Base-by-base conservation (phyloP, 805 yeast genomes). In the Kregervanrija delftensis region DNA sequence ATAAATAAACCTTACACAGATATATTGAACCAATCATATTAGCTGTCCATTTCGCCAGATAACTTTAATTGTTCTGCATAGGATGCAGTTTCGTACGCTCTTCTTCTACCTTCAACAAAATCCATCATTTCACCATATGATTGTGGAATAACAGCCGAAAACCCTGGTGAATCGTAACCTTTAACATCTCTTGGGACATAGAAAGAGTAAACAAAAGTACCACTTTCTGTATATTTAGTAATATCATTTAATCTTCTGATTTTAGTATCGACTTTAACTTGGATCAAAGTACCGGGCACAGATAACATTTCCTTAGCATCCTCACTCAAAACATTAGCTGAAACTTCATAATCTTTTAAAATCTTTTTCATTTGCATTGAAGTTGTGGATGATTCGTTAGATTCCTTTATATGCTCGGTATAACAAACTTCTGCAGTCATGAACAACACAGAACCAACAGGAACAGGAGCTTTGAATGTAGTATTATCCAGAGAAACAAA, bases 111-210 rank as follows among this genome's bases (percentile, higher is more conserved):
- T 57, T 85, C 90, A n/a, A 90, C 74, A 59, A 84, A 90, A 53
- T 80, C 84, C 81, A 90, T 88, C 95, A 89, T 90, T 64, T 90
- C 97, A 28, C 81, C 76, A 59, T 90, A 90, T 1, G 95, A 79
- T 60, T 85, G 85, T 4, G 97, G 97, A 42, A 90, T 71, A 41
- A 90, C 91, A 3, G 87, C 77, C 40, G 81, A 76, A 54, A 74
- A 81, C 12, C 84, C 83, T 14, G 83, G 83, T 22, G 59, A 54
- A 42, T 63, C 68, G 35, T 57, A 59, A 1, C 65, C 67, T 36
- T 62, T 61, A 8, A 68, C 57, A 47, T 76, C 78, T 55, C 76
- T 73, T 45, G 90, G 87, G 33, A 88, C 96, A 58, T 81, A 90
- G 75, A 83, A 90, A 1, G 96, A 86, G 64, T 82, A 90, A 44